Conservation (phyloP, 2,329 filamentous ascomycete genomes). For the Hypoxylon sp. region DNA sequence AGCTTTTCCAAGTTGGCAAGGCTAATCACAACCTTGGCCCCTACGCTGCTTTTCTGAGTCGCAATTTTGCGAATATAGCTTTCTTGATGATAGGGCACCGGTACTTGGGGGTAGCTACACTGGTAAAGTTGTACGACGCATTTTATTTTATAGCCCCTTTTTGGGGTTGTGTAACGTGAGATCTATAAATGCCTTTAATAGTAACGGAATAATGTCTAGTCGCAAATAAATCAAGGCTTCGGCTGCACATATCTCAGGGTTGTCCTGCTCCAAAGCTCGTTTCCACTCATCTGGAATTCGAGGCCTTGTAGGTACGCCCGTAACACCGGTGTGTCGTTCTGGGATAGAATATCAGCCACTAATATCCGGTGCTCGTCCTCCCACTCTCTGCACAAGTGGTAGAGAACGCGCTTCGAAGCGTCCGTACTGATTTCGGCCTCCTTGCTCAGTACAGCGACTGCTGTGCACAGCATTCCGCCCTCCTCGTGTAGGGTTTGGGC, state of each 20-base stretch:
- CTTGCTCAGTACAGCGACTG: slow-evolving; percentile 51
- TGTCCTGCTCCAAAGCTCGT: slow-evolving; percentile 51
- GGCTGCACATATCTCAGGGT: slow-evolving; percentile 40
- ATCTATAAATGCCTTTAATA: background rate
- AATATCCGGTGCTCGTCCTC: slow-evolving; percentile 39
- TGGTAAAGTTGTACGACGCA: background rate
- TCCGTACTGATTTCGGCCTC: slow-evolving; percentile 46
- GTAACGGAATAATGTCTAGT: background rate
- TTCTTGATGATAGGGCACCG: background rate
- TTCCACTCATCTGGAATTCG: slow-evolving; percentile 52
- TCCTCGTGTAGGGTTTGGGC: slow-evolving; percentile 39
- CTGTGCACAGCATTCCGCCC: slow-evolving; percentile 54
- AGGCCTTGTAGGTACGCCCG: slow-evolving; percentile 53
- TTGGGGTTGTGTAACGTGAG: background rate
- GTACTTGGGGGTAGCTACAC: background rate
- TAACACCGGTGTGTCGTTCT: slow-evolving; percentile 23
- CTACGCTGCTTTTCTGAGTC: background rate
- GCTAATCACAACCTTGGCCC: no score
- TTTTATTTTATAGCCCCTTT: background rate
- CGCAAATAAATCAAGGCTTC: background rate
- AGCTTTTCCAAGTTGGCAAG: no score
- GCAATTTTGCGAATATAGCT: background rate
- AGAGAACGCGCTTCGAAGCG: slow-evolving; percentile 42
- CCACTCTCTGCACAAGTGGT: slow-evolving; percentile 37
- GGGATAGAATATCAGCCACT: slow-evolving; percentile 21